Percentiles rank a stretch among this genome's conserved stretches.
These are phyloP conservation scores for Sextonia rubra DNA, from an alignment of 164 flowering plant genomes.

Conservation along the genomic window DNA sequence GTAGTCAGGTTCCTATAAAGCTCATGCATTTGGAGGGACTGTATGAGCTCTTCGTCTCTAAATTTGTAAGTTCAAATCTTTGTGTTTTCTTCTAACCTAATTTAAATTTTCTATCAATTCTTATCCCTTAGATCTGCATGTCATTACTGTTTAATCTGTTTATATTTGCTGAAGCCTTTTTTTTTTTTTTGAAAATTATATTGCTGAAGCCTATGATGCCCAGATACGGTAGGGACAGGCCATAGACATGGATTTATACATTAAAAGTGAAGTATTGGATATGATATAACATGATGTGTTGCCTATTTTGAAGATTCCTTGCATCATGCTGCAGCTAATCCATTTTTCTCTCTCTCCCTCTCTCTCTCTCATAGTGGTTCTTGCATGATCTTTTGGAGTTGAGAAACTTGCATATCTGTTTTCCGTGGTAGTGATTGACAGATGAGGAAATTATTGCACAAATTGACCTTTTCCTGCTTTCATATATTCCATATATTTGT, in stretches of 20 bases:
- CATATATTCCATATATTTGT: background rate
- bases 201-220: too few species aligned
- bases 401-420: background rate
- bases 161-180: too few species aligned
- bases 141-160: background rate
- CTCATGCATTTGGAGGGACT: slow-evolving; percentile 97
- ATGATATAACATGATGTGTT: too few species aligned
- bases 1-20: slow-evolving; percentile 91
- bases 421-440: background rate
- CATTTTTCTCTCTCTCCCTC: too few species aligned
- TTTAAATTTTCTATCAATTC: background rate
- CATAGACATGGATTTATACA: too few species aligned
- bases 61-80: slow-evolving; percentile 66
- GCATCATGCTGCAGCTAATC: too few species aligned
- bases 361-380: too few species aligned
- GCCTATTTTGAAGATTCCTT: too few species aligned
- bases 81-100: background rate
- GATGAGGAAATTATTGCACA: background rate
- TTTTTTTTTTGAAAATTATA: too few species aligned
- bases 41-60: slow-evolving; percentile 85
- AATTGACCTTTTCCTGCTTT: background rate
- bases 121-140: background rate
- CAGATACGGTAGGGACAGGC: too few species aligned
- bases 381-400: background rate
- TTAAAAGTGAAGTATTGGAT: too few species aligned